Base-by-base conservation (phyloP, 257 asterid species). In the Solanum megistacrolobum region DNA sequence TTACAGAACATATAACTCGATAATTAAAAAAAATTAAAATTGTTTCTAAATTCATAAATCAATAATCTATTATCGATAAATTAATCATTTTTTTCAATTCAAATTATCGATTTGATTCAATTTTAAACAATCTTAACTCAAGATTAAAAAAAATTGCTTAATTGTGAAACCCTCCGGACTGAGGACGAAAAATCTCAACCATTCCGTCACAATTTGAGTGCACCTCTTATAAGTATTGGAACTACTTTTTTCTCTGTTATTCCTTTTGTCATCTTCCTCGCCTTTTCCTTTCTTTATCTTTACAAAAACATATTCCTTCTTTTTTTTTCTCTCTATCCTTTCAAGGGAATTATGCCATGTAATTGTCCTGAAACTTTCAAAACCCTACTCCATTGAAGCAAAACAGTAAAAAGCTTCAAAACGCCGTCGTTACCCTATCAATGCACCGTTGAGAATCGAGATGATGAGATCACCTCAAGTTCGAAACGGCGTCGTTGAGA, bases 401-500 rank as follows among this genome's bases (percentile, higher is more conserved):
- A 39, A 39, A 13, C 36, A 78, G 36, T 41, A 41, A 25, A 55
- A 55, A 62, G 60, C 43, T 83, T 87, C 39, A 2, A 25, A 75
- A 68, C 58, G 87, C 31, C 65, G 5, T 66, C 52, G 83, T 25
- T 85, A 12, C 32, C 69, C 8, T 75, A 35, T 52, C 34, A 25
- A 46, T 9, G 75, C 20, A 76, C 87, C 75, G 29, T 38, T n/a
- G 34, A 43, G n/a, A 55, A 20, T 55, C 65, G 65, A 55, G 83
- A 88, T 29, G 60, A 88, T 89, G 90, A 88, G 89, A 79, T 90
- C 93, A 11, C 93, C 91, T 25, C 91, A 88, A 46, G 20, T 72
- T 29, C 89, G 88, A 14, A 88, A 90, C 91, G 92, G 91, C 65
- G 92, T 90, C 34, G 62, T 90, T 5, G 92, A 90, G 55, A 90